Conservation (phyloP, 148 eudicot species). For the Limonium bicolor region DNA sequence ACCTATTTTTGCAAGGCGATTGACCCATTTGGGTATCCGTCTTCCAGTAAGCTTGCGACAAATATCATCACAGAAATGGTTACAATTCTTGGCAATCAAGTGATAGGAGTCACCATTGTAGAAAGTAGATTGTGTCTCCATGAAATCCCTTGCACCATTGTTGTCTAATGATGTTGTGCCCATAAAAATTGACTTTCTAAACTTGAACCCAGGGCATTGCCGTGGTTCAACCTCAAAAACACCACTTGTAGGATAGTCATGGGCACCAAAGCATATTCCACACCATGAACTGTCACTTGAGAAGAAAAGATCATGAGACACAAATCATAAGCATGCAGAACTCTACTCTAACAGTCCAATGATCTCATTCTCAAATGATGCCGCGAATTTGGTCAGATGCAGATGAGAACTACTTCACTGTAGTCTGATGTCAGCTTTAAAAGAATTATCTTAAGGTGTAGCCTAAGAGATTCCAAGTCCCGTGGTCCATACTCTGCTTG, state of each 20-base stretch:
- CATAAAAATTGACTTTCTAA: slow-evolving; percentile 53
- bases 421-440: not conserved
- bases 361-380: no score
- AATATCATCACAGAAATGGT: slow-evolving; percentile 77
- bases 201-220: slow-evolving; percentile 78
- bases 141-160: slow-evolving; percentile 51
- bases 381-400: no score
- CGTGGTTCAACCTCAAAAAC: slow-evolving; percentile 84
- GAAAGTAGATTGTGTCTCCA: slow-evolving; percentile 52
- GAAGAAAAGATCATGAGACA: not conserved
- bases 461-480: no score
- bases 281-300: slow-evolving; percentile 62
- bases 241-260: slow-evolving; percentile 69
- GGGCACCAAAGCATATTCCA: slow-evolving; percentile 93
- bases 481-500: no score
- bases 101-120: slow-evolving; percentile 75
- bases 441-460: no score
- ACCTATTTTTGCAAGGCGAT: slow-evolving; percentile 78
- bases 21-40: slow-evolving; percentile 71
- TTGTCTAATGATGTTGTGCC: slow-evolving; percentile 56
- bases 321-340: no score
- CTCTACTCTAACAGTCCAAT: no score
- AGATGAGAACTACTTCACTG: no score
- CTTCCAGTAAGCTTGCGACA: slow-evolving; percentile 59
- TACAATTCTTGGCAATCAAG: slow-evolving; percentile 70